phyloP scores from a whole-genome alignment of 176 grass and related monocot genomes.

The Saccharum spontaneum region DNA sequence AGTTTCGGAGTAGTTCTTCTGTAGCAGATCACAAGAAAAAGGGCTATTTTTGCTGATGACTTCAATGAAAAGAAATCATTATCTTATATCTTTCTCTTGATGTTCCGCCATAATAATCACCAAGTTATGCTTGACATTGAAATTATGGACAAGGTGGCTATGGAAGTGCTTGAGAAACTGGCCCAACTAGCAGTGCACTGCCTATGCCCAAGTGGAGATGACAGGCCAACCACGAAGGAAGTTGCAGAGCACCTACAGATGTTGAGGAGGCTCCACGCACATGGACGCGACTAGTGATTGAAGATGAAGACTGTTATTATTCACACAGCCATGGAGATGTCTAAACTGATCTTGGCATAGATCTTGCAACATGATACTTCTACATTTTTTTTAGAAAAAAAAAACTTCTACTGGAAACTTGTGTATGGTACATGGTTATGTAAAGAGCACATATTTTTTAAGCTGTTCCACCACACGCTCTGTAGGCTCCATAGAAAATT shows the following conservation, averaged over 20 bases:
- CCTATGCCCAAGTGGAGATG: conserved; percentile 13
- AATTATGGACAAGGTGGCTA: background rate
- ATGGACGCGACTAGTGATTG: background rate
- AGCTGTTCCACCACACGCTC: too few relatives aligned
- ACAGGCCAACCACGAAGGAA: conserved; percentile 34
- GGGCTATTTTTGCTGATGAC: conserved; percentile 42
- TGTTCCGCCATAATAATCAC: conserved; percentile 32
- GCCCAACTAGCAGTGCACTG: background rate
- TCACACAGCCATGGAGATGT: background rate
- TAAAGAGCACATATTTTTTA: too few relatives aligned
- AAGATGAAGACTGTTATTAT: background rate
- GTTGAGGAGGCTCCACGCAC: too few relatives aligned
- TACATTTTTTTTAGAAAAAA: too few relatives aligned
- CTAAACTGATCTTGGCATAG: background rate
- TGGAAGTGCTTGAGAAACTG: background rate
- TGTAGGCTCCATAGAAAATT: too few relatives aligned
- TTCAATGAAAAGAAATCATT: conserved; percentile 19
- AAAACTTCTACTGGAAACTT: too few relatives aligned
- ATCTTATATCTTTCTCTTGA: background rate
- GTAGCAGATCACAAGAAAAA: conserved; percentile 65
- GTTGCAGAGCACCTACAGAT: conserved; percentile 5
- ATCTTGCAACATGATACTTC: background rate
- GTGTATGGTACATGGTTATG: too few relatives aligned
- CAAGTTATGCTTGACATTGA: background rate
- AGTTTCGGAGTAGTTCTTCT: conserved; percentile 69